These are phyloP conservation scores for Spergularia bocconei DNA, from an alignment of 148 eudicot species.

Conservation along the genomic window DNA sequence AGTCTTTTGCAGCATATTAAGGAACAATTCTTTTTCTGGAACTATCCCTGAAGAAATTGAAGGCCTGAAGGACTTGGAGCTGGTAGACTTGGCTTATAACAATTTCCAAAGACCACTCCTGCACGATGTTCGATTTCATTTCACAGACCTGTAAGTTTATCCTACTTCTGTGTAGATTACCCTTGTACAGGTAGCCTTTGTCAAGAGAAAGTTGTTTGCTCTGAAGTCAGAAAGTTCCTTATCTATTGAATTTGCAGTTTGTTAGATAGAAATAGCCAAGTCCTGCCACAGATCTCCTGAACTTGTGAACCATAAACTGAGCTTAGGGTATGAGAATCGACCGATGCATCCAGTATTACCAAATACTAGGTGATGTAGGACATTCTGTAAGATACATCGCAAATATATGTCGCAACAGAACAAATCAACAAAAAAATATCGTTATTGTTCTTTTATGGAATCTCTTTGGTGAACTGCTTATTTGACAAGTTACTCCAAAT, in stretches of 20 bases:
- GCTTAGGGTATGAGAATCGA: constrained; percentile 30
- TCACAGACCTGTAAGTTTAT: constrained; percentile 53
- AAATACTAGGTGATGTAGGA: constrained; percentile 10
- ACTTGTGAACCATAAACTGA: constrained; percentile 26
- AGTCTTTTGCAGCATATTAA: constrained; percentile 51
- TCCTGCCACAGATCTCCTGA: constrained; percentile 37
- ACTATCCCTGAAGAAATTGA: constrained; percentile 58
- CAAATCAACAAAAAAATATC: background rate
- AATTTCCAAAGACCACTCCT: constrained; percentile 47
- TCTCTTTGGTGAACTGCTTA: constrained; percentile 4
- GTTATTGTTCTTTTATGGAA: background rate
- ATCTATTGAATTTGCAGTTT: constrained; percentile 32
- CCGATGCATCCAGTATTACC: constrained; percentile 9
- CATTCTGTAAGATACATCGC: background rate
- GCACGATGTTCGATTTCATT: constrained; percentile 36
- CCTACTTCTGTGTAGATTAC: background rate
- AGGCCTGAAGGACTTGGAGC: constrained; percentile 53
- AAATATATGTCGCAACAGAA: background rate
- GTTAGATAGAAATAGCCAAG: constrained; percentile 56
- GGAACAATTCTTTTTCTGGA: constrained; percentile 82
- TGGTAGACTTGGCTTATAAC: constrained; percentile 68
- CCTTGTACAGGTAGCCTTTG: background rate
- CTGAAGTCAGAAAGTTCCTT: background rate
- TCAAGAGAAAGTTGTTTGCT: background rate
- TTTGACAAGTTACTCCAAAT: constrained; percentile 4